A percentile compares a stretch with the other conserved stretches of the same genome.
Evolutionary conservation across 306 rosid species (phyloP).

Genomic region (Spatholobus suberectus): DNA sequence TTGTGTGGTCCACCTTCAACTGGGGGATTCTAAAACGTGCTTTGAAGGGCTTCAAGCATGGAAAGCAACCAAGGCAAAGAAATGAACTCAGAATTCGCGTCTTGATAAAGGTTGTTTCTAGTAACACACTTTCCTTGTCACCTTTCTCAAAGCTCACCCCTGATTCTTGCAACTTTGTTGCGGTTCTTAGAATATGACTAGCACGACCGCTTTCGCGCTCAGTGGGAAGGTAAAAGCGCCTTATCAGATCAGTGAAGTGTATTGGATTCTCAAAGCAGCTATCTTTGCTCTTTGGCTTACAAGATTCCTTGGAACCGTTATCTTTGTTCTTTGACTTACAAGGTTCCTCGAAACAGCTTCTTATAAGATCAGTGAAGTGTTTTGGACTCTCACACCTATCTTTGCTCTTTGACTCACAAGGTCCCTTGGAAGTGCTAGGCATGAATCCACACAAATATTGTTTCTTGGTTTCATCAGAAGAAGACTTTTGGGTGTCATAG

Average conservation of each 20-base stretch:
- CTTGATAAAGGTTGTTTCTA: constrained; percentile 36
- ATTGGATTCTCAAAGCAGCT: no score
- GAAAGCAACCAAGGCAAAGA: constrained; percentile 43
- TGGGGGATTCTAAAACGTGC: constrained; percentile 45
- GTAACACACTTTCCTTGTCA: constrained; percentile 20
- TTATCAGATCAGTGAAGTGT: no score
- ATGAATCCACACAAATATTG: background rate
- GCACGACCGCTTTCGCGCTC: background rate
- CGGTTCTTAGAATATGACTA: constrained; percentile 29
- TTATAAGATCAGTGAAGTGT: constrained; percentile 62
- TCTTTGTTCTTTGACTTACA: no score
- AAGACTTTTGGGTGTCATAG: constrained; percentile 28
- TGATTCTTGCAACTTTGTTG: constrained; percentile 50
- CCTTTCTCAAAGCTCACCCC: constrained; percentile 51
- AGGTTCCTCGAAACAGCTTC: no score
- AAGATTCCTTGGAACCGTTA: no score
- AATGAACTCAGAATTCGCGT: constrained; percentile 34
- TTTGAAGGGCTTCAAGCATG: constrained; percentile 25
- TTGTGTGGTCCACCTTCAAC: constrained; percentile 44
- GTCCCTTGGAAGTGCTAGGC: no score
- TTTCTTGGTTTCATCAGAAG: constrained; percentile 29
- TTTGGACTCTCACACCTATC: background rate
- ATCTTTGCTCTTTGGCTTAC: no score
- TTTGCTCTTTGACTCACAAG: background rate
- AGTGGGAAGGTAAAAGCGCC: constrained; percentile 41